A percentile compares a stretch with the other conserved stretches of the same genome.
Conservation (phyloP, 208 protist genomes). For the Crithidia expoeki region DNA sequence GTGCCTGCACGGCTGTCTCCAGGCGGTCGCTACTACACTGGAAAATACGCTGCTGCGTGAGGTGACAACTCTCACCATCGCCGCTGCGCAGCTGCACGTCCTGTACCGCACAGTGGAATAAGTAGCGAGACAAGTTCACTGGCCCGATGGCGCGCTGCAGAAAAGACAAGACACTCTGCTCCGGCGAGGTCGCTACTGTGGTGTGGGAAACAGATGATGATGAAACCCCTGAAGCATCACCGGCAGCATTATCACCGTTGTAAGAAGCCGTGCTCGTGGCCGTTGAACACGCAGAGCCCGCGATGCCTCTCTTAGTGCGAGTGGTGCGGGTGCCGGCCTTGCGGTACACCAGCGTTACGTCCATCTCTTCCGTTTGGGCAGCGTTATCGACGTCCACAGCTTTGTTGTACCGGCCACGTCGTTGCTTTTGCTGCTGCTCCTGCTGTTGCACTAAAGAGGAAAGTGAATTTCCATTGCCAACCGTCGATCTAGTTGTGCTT, state of each 20-base stretch:
- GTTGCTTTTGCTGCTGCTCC: too few species aligned
- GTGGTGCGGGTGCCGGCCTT: conserved; percentile 16
- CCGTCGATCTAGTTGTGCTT: background rate
- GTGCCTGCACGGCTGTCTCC: conserved; percentile 38
- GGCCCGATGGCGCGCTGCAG: conserved; percentile 11
- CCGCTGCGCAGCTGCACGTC: background rate
- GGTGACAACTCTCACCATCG: background rate
- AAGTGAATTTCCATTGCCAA: background rate
- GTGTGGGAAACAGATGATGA: background rate
- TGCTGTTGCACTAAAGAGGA: conserved; percentile 5
- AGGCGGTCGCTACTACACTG: conserved; percentile 36
- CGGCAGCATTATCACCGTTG: background rate
- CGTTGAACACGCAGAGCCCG: too few species aligned
- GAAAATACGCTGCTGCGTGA: conserved; percentile 26
- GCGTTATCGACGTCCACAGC: background rate
- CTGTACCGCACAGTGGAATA: conserved; percentile 16
- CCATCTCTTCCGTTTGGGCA: conserved; percentile 14
- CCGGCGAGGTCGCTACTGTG: background rate
- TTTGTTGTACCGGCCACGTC: conserved; percentile 1
- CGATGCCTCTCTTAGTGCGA: background rate
- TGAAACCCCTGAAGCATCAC: too few species aligned
- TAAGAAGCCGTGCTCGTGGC: too few species aligned
- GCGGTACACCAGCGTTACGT: conserved; percentile 43
- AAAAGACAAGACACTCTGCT: conserved; percentile 18
- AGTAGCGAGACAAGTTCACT: conserved; percentile 18